Evolutionary conservation across 73 alveolate species (phyloP).

Genomic region (Loxodes magnus): DNA sequence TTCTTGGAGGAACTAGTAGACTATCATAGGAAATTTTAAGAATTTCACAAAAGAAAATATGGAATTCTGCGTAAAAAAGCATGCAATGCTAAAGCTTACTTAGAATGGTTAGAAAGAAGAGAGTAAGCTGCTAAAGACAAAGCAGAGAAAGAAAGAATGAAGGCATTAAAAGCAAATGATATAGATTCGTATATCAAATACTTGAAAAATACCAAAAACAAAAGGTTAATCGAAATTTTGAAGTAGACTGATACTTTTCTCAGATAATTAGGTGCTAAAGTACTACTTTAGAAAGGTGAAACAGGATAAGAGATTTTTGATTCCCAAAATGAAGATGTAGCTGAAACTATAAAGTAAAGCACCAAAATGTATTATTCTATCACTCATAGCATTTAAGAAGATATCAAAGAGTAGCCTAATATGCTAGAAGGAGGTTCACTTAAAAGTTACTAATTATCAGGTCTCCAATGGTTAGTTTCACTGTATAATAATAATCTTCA

Average conservation of each 20-base stretch:
- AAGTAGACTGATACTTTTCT: slow-evolving; percentile 89
- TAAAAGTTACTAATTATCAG: slow-evolving; percentile 68
- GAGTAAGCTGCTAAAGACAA: slow-evolving; percentile 37
- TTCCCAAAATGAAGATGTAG: background rate
- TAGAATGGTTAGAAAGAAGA: slow-evolving; percentile 82
- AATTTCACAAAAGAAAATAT: slow-evolving; percentile 74
- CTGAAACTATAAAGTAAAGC: slow-evolving; percentile 26
- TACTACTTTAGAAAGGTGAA: slow-evolving; percentile 77
- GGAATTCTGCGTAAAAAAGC: slow-evolving; percentile 72
- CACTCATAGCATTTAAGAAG: slow-evolving; percentile 90
- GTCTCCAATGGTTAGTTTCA: slow-evolving; percentile 92
- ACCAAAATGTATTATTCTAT: slow-evolving; percentile 75
- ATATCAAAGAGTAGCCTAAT: slow-evolving; percentile 62
- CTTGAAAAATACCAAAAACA: slow-evolving; percentile 81
- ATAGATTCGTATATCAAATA: slow-evolving; percentile 77
- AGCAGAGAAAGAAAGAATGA: slow-evolving; percentile 41
- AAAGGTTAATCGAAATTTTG: slow-evolving; percentile 82
- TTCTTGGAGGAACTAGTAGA: slow-evolving; percentile 68
- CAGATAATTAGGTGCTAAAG: slow-evolving; percentile 90
- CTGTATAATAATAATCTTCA: slow-evolving; percentile 87
- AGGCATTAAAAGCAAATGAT: slow-evolving; percentile 74
- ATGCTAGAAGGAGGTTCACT: slow-evolving; percentile 77
- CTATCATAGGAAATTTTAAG: slow-evolving; percentile 72
- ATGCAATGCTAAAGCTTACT: slow-evolving; percentile 52
- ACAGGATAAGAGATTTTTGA: slow-evolving; percentile 9